Evolutionary conservation across 345 rosid genomes (phyloP).

Genomic region (Stellera chamaejasme): DNA sequence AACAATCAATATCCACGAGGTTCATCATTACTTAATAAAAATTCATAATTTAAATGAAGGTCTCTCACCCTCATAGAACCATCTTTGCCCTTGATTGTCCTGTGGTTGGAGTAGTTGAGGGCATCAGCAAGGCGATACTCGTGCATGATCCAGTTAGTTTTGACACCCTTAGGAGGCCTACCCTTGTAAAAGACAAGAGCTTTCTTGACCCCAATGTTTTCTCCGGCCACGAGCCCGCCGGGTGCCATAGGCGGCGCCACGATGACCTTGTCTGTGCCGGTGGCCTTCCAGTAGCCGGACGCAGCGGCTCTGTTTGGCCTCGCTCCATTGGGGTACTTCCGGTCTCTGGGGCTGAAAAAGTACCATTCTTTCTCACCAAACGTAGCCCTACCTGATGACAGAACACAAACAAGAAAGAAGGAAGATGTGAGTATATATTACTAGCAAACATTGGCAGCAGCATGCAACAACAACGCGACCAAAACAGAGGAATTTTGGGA

Average conservation of each 20-base stretch:
- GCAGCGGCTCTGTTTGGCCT: constrained; percentile 97
- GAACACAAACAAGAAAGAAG: neutral
- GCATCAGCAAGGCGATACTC: constrained; percentile 73
- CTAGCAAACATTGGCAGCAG: neutral
- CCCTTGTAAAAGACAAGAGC: constrained; percentile 94
- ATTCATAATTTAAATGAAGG: no score
- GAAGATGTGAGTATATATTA: neutral
- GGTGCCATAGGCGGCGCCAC: constrained; percentile 21
- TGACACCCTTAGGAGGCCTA: constrained; percentile 88
- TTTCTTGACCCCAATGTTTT: constrained; percentile 82
- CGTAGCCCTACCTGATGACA: constrained; percentile 47
- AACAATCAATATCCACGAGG: no score
- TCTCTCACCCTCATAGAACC: constrained; percentile 85
- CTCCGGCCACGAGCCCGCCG: constrained; percentile 21
- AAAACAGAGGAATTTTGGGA: neutral
- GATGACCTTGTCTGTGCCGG: constrained; percentile 86
- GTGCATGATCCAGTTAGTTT: constrained; percentile 99
- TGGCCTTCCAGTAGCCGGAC: constrained; percentile 97
- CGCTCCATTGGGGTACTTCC: constrained; percentile 96
- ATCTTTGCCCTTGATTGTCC: constrained; percentile 42
- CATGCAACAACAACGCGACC: neutral
- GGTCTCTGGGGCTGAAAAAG: constrained; percentile 92
- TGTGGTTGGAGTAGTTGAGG: constrained; percentile 16
- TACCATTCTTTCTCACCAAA: constrained; percentile 99
- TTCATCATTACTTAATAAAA: no score